Percentiles rank a stretch among this genome's conserved stretches.
These are phyloP conservation scores for Parsonsia alboflavescens DNA, from an alignment of 257 asterid genomes.

Conservation along the genomic window DNA sequence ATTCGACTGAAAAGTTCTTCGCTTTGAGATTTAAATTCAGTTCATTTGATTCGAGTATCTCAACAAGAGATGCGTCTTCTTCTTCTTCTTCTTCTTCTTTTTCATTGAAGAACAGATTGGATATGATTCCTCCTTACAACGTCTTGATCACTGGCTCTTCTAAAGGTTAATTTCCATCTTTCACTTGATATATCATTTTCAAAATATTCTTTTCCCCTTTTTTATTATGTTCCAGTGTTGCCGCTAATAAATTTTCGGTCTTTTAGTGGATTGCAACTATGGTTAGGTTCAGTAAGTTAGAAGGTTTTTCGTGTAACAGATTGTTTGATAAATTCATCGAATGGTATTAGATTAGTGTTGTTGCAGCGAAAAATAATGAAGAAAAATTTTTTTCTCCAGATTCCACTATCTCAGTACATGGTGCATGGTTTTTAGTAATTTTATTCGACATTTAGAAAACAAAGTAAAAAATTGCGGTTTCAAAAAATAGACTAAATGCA, in stretches of 20 bases:
- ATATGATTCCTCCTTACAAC: slow-evolving; percentile 75
- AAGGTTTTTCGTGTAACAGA: background rate
- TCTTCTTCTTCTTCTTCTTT: slow-evolving; percentile 27
- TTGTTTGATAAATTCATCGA: background rate
- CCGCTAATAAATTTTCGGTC: background rate
- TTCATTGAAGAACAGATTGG: slow-evolving; percentile 17
- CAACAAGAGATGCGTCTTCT: background rate
- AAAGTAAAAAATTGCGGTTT: no score
- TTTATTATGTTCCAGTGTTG: background rate
- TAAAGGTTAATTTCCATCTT: slow-evolving; percentile 44
- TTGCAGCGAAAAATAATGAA: no score
- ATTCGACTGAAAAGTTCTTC: background rate
- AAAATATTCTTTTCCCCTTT: background rate
- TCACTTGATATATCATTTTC: background rate
- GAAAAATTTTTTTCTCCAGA: no score
- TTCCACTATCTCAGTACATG: no score
- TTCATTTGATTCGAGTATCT: slow-evolving; percentile 12
- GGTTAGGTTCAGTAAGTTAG: no score
- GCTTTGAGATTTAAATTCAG: slow-evolving; percentile 11
- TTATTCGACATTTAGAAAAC: no score
- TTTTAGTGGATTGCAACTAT: background rate
- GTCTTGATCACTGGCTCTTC: slow-evolving; percentile 84
- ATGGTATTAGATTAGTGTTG: background rate
- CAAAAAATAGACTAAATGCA: no score
- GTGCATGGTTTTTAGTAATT: no score